phyloP scores from a whole-genome alignment of 2,329 filamentous ascomycete genomes.

The Monosporascus sp. region DNA sequence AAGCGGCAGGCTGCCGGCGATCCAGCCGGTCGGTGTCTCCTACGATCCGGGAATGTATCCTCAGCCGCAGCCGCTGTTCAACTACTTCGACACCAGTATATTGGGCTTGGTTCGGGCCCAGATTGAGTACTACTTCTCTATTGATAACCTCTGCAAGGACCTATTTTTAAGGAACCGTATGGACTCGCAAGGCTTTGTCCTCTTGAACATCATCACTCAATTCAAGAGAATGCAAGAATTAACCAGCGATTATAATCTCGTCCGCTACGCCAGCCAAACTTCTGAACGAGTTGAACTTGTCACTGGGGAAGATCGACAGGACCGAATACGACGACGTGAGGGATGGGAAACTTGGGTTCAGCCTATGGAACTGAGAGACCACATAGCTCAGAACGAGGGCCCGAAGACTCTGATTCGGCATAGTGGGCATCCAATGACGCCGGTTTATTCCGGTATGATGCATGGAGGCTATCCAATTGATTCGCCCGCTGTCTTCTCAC shows the following conservation, averaged over 20 bases:
- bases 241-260: conserved; percentile 64
- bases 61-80: conserved; percentile 54
- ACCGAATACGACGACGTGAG: conserved; percentile 69
- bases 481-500: conserved; percentile 22
- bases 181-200: conserved; percentile 92
- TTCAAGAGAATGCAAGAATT: conserved; percentile 80
- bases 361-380: conserved; percentile 63
- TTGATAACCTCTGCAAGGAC: conserved; percentile 93
- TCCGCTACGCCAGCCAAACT: conserved; percentile 70
- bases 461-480: conserved; percentile 19
- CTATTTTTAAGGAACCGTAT: conserved; percentile 82
- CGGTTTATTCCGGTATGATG: conserved; percentile 15
- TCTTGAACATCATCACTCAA: conserved; percentile 68
- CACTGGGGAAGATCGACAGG: conserved; percentile 67
- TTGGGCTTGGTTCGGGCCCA: conserved; percentile 35
- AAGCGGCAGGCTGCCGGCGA: conserved; percentile 12
- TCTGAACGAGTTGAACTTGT: conserved; percentile 70
- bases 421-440: conserved; percentile 19
- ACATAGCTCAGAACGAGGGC: conserved; percentile 68
- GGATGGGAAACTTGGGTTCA: conserved; percentile 80
- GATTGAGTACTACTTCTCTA: conserved; percentile 93
- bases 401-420: conserved; percentile 34
- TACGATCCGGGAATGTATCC: conserved; percentile 50
- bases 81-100: conserved; percentile 42
- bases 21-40: conserved; percentile 48